Evolutionary conservation across 768 basidiomycete genomes (phyloP).

Genomic region (Leccinum aurantiacum): DNA sequence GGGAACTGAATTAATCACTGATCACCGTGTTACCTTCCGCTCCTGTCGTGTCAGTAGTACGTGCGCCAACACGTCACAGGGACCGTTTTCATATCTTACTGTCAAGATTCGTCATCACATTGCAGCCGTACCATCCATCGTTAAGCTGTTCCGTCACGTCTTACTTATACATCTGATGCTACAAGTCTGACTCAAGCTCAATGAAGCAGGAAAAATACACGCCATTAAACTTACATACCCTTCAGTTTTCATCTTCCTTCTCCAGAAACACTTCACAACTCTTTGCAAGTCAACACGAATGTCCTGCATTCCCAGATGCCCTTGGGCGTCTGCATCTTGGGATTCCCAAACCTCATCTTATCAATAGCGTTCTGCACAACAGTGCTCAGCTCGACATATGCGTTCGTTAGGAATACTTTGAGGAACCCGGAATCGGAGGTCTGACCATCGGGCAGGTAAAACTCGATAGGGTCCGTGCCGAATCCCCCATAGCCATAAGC

Average conservation of each 20-base stretch:
- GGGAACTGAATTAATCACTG: background rate
- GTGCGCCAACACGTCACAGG: background rate
- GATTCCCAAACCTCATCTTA: background rate
- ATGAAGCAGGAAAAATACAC: background rate
- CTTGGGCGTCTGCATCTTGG: background rate
- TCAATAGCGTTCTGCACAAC: conserved; percentile 13
- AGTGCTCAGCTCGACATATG: conserved; percentile 18
- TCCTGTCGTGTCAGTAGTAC: background rate
- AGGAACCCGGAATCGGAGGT: conserved; percentile 22
- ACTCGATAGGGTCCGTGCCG: conserved; percentile 21
- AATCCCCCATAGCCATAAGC: conserved; percentile 23
- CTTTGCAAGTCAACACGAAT: conserved; percentile 20
- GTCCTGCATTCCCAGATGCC: conserved; percentile 22
- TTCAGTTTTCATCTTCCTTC: background rate
- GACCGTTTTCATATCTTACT: background rate
- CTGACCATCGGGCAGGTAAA: conserved; percentile 8
- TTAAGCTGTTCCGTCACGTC: background rate
- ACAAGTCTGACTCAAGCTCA: background rate
- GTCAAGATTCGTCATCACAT: background rate
- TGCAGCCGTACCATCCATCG: background rate
- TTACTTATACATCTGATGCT: background rate
- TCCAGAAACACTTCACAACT: background rate
- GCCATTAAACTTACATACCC: background rate
- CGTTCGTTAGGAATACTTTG: conserved; percentile 23
- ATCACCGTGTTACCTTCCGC: background rate